A percentile compares a stretch with the other conserved stretches of the same genome.
Conservation (phyloP, 2,329 filamentous ascomycete genomes). For the Cladosporium sp. region DNA sequence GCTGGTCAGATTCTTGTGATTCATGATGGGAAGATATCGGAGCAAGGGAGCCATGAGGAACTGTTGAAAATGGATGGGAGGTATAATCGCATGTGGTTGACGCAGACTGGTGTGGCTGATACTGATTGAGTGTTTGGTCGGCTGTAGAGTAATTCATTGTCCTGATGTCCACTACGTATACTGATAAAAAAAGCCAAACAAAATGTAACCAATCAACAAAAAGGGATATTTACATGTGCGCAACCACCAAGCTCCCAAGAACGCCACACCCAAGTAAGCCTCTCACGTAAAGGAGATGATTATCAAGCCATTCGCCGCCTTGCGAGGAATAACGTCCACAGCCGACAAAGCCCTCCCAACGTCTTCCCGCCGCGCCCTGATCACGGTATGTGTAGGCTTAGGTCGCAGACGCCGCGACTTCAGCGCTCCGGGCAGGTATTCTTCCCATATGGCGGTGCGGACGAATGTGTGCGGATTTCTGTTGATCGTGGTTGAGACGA, state of each 20-base stretch:
- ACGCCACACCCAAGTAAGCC: too few relatives aligned
- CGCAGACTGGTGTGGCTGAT: conserved; percentile 19
- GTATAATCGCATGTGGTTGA: conserved; percentile 32
- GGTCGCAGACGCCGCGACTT: neutral
- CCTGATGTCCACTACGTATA: too few relatives aligned
- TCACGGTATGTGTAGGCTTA: neutral
- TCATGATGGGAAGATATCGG: conserved; percentile 64
- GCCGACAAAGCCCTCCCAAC: neutral
- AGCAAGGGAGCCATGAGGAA: conserved; percentile 71
- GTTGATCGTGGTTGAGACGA: neutral
- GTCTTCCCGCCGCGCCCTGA: neutral
- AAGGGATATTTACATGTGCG: too few relatives aligned
- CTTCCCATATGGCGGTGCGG: neutral
- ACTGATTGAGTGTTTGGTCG: neutral
- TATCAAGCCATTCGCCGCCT: neutral
- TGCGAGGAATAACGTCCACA: neutral
- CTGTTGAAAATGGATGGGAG: conserved; percentile 49
- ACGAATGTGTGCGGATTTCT: neutral
- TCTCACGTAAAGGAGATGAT: neutral
- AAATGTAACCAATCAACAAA: too few relatives aligned
- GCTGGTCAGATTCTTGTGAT: conserved; percentile 78
- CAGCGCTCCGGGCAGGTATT: neutral
- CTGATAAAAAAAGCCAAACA: too few relatives aligned
- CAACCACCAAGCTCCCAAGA: too few relatives aligned
- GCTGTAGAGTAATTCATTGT: too few relatives aligned